Conservation (phyloP, 192 early-diverging fungal species). For the Mortierella alpina region DNA sequence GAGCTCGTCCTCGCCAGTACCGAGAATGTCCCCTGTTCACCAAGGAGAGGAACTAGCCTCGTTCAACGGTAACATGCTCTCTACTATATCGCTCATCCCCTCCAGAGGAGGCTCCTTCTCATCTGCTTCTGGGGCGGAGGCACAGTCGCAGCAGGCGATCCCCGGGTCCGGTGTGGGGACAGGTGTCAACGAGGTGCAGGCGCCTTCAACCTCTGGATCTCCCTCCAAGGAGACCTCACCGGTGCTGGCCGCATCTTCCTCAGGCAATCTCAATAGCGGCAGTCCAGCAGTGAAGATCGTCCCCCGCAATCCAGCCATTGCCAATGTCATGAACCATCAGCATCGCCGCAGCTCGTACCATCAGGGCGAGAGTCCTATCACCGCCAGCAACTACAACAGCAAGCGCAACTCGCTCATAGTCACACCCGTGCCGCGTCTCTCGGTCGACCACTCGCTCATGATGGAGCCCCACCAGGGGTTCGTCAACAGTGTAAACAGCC, state of each 20-base stretch:
- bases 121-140: no score
- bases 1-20: no score
- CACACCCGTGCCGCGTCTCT: no score
- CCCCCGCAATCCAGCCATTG: background rate
- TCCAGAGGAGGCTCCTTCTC: no score
- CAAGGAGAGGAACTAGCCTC: no score
- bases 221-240: slow-evolving; percentile 3
- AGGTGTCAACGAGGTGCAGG: no score
- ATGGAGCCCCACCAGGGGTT: background rate
- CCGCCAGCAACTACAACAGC: slow-evolving; percentile 5
- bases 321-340: background rate
- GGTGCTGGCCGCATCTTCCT: background rate
- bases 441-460: no score
- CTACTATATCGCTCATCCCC: no score
- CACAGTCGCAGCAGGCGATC: no score
- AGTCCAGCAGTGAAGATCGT: background rate
- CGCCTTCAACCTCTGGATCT: background rate
- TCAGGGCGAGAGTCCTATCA: slow-evolving; percentile 1
- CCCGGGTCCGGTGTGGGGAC: no score
- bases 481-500: background rate
- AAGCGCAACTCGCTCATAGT: background rate
- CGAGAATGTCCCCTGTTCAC: no score
- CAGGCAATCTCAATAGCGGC: background rate
- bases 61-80: no score
- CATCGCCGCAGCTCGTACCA: slow-evolving; percentile 17